These are phyloP conservation scores for Volvox reticuliferus DNA, from an alignment of 139 green algal species.

Conservation along the genomic window DNA sequence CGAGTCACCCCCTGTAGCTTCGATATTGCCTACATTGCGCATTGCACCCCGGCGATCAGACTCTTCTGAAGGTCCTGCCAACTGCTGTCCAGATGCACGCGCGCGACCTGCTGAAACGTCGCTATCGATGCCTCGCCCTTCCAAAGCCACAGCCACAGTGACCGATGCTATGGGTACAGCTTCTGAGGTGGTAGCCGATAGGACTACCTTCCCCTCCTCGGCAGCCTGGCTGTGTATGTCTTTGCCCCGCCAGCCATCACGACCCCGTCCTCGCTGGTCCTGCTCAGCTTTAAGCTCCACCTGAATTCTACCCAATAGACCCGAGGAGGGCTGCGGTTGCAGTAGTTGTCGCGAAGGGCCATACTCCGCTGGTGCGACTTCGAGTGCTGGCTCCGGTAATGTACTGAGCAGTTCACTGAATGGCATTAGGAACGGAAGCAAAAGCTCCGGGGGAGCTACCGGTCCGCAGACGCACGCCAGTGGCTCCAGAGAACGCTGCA, in stretches of 20 bases:
- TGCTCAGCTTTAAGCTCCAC: conserved; percentile 16
- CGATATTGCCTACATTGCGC: too few species aligned
- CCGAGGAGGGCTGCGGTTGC: neutral
- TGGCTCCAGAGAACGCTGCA: neutral
- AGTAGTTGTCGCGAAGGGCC: neutral
- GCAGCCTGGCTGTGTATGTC: neutral
- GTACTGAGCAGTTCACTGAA: neutral
- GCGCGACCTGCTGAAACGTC: too few species aligned
- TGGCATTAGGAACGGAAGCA: neutral
- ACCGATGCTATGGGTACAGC: too few species aligned
- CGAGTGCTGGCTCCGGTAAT: conserved; percentile 1
- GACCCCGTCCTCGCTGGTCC: neutral
- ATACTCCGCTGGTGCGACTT: neutral
- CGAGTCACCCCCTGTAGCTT: too few species aligned
- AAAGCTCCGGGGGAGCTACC: conserved; percentile 20
- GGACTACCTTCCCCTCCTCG: too few species aligned
- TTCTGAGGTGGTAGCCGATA: too few species aligned
- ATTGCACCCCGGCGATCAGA: too few species aligned
- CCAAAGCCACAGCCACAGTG: too few species aligned
- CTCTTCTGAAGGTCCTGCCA: too few species aligned
- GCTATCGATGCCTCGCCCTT: too few species aligned
- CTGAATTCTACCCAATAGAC: neutral
- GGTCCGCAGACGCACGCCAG: conserved; percentile 9
- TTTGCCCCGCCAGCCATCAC: neutral
- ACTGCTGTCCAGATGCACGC: too few species aligned